Percentiles rank a stretch among this genome's conserved stretches.
These are phyloP conservation scores for Plasmodium fragile DNA, from an alignment of 169 alveolate genomes.

Conservation along the genomic window DNA sequence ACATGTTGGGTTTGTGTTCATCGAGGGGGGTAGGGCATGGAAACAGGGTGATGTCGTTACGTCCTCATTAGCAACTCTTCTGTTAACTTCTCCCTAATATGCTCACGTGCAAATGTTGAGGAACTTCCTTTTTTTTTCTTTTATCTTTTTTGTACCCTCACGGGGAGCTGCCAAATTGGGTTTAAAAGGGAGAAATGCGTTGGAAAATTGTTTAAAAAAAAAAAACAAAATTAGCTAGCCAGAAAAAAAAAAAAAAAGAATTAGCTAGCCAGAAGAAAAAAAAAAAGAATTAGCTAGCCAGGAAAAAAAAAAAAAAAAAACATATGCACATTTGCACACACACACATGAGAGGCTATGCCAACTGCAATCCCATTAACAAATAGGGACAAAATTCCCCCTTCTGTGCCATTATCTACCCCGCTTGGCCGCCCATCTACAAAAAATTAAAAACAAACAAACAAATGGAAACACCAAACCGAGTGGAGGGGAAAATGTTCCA, in stretches of 20 bases:
- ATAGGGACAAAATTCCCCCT: not conserved
- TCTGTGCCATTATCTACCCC: not conserved
- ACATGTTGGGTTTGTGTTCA: slow-evolving; percentile 14
- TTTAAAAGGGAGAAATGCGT: not conserved
- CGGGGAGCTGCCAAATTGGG: not conserved
- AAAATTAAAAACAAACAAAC: not conserved
- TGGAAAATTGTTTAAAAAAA: not conserved
- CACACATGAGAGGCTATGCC: not conserved
- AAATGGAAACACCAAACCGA: not conserved
- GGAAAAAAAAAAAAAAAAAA: not conserved
- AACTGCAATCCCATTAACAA: not conserved
- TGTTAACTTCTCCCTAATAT: not conserved
- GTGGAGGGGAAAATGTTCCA: not conserved
- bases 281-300: not conserved
- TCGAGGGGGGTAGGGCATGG: not conserved
- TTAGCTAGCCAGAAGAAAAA: not conserved
- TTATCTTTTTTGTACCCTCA: not conserved
- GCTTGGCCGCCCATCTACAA: not conserved
- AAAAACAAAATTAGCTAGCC: not conserved
- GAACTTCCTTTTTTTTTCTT: not conserved
- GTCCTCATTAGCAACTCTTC: not conserved
- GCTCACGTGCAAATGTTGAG: not conserved
- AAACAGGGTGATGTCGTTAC: not conserved
- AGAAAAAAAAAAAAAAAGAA: not conserved
- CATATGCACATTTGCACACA: not conserved